Evolutionary conservation across 208 protist species (phyloP).

Genomic region (Eutreptiella sp.): DNA sequence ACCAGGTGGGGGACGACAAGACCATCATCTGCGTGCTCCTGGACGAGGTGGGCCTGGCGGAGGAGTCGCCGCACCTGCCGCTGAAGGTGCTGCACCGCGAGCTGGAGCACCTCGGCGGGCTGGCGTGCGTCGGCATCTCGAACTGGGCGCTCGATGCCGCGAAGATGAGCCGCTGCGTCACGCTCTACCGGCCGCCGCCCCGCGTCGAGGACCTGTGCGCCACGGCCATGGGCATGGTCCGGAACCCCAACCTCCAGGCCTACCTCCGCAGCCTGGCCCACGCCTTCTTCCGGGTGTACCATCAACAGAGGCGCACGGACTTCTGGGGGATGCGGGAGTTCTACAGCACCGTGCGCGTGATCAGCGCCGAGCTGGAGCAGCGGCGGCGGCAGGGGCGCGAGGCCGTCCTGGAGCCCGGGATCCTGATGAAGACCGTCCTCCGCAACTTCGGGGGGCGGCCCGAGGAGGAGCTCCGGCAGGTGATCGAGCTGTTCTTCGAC

Average conservation of each 20-base stretch:
- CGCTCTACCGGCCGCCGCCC: constrained; percentile 11
- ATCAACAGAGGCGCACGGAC: constrained; percentile 21
- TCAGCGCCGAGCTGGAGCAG: constrained; percentile 4
- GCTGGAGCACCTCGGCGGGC: constrained; percentile 29
- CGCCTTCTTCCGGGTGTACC: constrained; percentile 28
- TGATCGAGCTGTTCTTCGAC: too few species aligned
- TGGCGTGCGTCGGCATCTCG: constrained; percentile 60
- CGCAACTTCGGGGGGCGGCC: too few species aligned
- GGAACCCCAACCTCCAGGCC: too few species aligned
- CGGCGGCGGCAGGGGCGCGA: too few species aligned
- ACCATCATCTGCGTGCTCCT: constrained; percentile 49
- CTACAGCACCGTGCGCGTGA: constrained; percentile 34
- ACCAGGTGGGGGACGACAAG: constrained; percentile 21
- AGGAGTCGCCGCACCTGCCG: constrained; percentile 49
- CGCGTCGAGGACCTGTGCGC: constrained; percentile 4
- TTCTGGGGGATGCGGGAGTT: constrained; percentile 57
- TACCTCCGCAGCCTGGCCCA: constrained; percentile 3
- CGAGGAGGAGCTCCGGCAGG: too few species aligned
- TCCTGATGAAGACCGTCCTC: too few species aligned
- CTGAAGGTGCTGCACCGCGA: constrained; percentile 71
- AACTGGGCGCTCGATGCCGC: constrained; percentile 67
- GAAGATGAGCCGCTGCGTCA: constrained; percentile 58
- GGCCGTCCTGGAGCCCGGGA: too few species aligned
- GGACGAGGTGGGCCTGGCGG: constrained; percentile 71
- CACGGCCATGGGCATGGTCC: constrained; percentile 28